Evolutionary conservation across 352 stramenopile genomes (phyloP).

Genomic region (Blastocystis sp.): DNA sequence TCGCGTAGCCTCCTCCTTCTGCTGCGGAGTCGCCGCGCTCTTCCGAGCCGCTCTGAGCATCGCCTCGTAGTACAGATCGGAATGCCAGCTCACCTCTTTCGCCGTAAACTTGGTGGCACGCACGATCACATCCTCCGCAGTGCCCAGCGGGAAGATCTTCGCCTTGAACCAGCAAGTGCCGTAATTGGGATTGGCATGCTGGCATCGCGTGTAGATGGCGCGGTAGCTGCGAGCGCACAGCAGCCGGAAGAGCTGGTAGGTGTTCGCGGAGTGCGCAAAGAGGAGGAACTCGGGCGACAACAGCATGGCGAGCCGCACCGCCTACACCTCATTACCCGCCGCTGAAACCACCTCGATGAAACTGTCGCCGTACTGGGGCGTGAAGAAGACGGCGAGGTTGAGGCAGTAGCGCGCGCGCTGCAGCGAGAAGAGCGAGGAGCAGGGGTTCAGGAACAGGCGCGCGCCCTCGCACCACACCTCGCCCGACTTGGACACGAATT

Average conservation of each 20-base stretch:
- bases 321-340: not conserved
- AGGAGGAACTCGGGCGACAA: not conserved
- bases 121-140: not conserved
- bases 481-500: conserved; percentile 32
- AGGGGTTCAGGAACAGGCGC: conserved; percentile 33
- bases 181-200: conserved; percentile 45
- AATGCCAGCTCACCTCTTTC: not conserved
- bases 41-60: not conserved
- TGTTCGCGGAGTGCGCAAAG: not conserved
- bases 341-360: conserved; percentile 6
- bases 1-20: too few relatives aligned
- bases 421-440: not conserved
- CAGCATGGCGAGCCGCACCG: not conserved
- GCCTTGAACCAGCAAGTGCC: conserved; percentile 38
- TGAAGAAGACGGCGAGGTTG: too few relatives aligned
- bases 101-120: not conserved
- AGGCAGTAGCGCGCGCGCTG: too few relatives aligned
- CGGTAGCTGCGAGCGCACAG: not conserved
- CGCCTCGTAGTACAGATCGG: conserved; percentile 4
- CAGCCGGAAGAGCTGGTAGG: not conserved
- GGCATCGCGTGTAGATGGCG: not conserved
- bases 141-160: not conserved
- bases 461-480: conserved; percentile 60
- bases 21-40: too few relatives aligned
- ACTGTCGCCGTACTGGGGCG: too few relatives aligned